Conservation (phyloP, 345 rosid species). For the Syzygium aqueum region DNA sequence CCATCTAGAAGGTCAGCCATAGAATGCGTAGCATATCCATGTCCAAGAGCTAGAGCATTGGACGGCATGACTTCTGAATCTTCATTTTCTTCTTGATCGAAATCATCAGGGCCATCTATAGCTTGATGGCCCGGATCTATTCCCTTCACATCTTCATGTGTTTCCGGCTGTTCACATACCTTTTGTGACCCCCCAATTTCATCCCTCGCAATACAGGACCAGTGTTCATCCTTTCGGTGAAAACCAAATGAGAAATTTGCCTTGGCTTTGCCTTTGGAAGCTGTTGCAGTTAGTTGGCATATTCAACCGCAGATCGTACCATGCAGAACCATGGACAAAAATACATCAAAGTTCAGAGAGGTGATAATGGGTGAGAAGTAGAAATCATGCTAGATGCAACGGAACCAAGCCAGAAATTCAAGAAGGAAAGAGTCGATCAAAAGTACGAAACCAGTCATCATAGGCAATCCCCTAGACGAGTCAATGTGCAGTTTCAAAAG, state of each 20-base stretch:
- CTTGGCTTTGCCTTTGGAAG: conserved; percentile 33
- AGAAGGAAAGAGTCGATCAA: neutral
- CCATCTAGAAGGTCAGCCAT: conserved; percentile 36
- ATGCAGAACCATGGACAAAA: neutral
- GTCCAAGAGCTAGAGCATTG: conserved; percentile 11
- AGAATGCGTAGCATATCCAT: conserved; percentile 15
- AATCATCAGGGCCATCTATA: conserved; percentile 10
- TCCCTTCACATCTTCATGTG: conserved; percentile 12
- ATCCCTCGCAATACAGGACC: conserved; percentile 3
- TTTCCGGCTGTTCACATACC: conserved; percentile 21
- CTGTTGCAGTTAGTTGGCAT: conserved; percentile 12
- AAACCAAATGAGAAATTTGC: conserved; percentile 47
- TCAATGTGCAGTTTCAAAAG: neutral
- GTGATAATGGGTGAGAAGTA: neutral
- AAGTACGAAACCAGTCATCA: neutral
- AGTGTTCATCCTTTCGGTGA: conserved; percentile 17
- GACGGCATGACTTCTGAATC: conserved; percentile 5
- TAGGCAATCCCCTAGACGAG: neutral
- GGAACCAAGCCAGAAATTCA: neutral
- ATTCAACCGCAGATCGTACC: neutral
- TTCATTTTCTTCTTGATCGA: conserved; percentile 13
- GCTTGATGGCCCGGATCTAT: conserved; percentile 16
- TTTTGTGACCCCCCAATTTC: conserved; percentile 9
- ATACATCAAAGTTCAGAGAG: neutral
- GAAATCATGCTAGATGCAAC: neutral